Conservation (phyloP, 805 yeast species). For the Candida lessepsii region DNA sequence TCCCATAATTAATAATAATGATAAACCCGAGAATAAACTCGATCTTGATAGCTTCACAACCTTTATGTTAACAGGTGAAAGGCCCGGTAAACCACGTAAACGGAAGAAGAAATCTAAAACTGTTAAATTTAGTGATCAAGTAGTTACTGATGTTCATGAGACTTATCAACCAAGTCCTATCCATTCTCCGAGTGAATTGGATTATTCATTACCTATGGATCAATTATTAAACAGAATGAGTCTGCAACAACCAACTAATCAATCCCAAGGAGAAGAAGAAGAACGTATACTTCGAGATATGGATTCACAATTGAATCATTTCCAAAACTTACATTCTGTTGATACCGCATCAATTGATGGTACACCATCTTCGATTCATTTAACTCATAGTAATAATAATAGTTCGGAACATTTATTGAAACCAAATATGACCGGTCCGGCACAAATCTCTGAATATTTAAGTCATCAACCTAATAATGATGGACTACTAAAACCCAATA, state of each 20-base stretch:
- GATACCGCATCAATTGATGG: constrained; percentile 77
- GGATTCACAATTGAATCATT: constrained; percentile 71
- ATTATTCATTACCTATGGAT: constrained; percentile 74
- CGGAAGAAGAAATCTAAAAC: constrained; percentile 47
- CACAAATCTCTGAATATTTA: constrained; percentile 36
- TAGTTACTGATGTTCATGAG: constrained; percentile 46
- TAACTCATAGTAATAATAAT: constrained; percentile 16
- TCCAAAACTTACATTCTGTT: constrained; percentile 67
- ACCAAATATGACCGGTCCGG: constrained; percentile 50
- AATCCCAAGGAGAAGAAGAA: constrained; percentile 57
- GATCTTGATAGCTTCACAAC: constrained; percentile 87
- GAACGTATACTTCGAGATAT: constrained; percentile 70
- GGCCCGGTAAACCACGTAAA: constrained; percentile 49
- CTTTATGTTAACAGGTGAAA: constrained; percentile 76
- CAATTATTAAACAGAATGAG: constrained; percentile 53
- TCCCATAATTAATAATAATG: background rate
- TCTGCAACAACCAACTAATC: constrained; percentile 12
- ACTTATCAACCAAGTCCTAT: constrained; percentile 21
- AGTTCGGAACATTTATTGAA: constrained; percentile 22
- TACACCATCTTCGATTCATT: constrained; percentile 56
- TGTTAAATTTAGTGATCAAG: constrained; percentile 72
- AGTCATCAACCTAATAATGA: background rate
- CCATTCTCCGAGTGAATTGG: constrained; percentile 38
- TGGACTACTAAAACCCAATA: constrained; percentile 33
- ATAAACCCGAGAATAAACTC: constrained; percentile 37